These are phyloP conservation scores for Psidium friedrichsthalianum DNA, from an alignment of 345 rosid species.

Conservation along the genomic window DNA sequence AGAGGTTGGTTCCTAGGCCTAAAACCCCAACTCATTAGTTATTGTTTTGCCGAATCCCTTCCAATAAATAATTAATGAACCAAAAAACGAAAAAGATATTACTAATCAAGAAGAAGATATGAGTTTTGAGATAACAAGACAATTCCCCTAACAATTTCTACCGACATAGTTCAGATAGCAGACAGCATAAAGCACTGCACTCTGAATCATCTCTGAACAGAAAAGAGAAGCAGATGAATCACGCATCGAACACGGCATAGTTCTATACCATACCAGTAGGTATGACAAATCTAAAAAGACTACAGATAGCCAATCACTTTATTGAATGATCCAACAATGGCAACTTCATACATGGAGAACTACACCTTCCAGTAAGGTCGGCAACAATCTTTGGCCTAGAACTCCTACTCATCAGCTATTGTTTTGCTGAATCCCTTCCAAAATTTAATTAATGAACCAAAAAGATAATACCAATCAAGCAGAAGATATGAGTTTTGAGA, in stretches of 20 bases:
- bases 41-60: not conserved
- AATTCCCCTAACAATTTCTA: conserved; percentile 52
- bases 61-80: not conserved
- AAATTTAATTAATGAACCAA: not conserved
- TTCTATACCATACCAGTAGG: not conserved
- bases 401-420: not conserved
- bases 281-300: not conserved
- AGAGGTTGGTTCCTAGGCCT: not conserved
- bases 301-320: not conserved
- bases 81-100: not conserved
- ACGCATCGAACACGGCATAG: not conserved
- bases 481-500: not conserved
- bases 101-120: not conserved
- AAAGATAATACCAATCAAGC: not conserved
- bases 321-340: not conserved
- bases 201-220: conserved; percentile 82
- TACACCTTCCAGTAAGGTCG: not conserved
- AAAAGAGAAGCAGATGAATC: conserved; percentile 2
- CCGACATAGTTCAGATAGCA: conserved; percentile 79
- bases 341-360: not conserved
- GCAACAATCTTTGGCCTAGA: not conserved
- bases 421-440: not conserved
- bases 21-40: not conserved
- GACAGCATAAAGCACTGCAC: conserved; percentile 62
- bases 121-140: not conserved